Evolutionary conservation across 352 stramenopile genomes (phyloP), one percentile per base, ranked within the genome.

Genomic region (Lagenidium sp.): DNA sequence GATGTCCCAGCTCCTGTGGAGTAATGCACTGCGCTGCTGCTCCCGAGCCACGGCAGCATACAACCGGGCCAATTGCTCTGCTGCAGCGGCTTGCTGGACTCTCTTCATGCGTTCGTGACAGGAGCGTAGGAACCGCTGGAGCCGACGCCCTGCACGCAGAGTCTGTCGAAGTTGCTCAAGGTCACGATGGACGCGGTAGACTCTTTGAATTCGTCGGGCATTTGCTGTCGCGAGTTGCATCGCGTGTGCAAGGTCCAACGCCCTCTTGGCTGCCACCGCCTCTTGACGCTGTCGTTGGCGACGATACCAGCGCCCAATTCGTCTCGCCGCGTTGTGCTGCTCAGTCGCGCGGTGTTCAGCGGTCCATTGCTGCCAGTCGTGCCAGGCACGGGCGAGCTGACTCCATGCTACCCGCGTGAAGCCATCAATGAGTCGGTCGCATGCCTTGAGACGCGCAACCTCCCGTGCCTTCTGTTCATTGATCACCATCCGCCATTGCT

Each of bases 181-280:
- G 0, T 31, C 29, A 4, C 6, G 3, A 31, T 52, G 26, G 1
- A 29, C 36, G 13, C 55, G 61, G 30, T 67, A 67, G 15, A 21
- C 32, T 21, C 41, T 50, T 51, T 85, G 72, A 26, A 85, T 79
- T 1, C 26, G 39, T 6, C n/a, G 51, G 0, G 60, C 68, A 12
- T 55, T 31, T 25, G 20, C 16, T n/a, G 24, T 50, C 12, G 42
- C 36, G 2, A 35, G 18, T 39, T 63, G 22, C 7, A 43, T 36
- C 15, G 60, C 47, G 4, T 65, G 18, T 23, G 47, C 50, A 29
- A 67, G 23, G 11, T 43, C n/a, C 21, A 66, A 26, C 21, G 49
- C 25, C 11, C 23, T 20, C 10, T 35, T 57, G 16, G 19, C 30
- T 12, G 10, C 11, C 18, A 32, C 41, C 4, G 15, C 41, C 40